A percentile compares a stretch with the other conserved stretches of the same genome.
Conservation (phyloP, 129 eudicot species). For the Helichrysum umbraculigerum region DNA sequence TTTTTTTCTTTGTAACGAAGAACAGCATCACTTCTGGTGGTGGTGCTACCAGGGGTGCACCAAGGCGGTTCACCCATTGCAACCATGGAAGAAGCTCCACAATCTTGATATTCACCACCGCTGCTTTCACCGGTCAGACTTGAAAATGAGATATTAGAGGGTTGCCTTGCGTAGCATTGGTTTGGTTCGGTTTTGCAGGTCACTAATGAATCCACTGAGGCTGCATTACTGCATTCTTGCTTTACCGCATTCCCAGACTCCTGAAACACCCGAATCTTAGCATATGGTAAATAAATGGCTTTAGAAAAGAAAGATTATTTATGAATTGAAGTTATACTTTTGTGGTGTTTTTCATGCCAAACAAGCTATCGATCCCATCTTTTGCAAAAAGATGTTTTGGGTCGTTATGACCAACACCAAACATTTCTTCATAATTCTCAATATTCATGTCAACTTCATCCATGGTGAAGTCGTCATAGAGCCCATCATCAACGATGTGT, state of each 20-base stretch:
- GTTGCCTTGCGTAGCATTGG: slow-evolving; percentile 50
- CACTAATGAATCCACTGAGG: slow-evolving; percentile 76
- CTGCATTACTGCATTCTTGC: slow-evolving; percentile 78
- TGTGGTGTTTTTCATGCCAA: slow-evolving; percentile 46
- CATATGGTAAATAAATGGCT: not conserved
- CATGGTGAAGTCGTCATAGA: slow-evolving; percentile 63
- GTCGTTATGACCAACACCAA: slow-evolving; percentile 66
- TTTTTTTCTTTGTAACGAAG: slow-evolving; percentile 92
- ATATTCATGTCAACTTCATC: slow-evolving; percentile 79
- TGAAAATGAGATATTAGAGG: slow-evolving; percentile 66
- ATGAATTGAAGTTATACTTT: slow-evolving; percentile 22
- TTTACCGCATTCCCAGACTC: slow-evolving; percentile 48
- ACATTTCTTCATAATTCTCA: slow-evolving; percentile 79
- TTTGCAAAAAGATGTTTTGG: slow-evolving; percentile 67
- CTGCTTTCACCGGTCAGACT: slow-evolving; percentile 85
- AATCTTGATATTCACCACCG: slow-evolving; percentile 88
- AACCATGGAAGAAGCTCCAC: slow-evolving; percentile 75
- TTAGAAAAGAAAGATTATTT: not conserved
- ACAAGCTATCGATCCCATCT: slow-evolving; percentile 72
- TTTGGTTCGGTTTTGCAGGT: slow-evolving; percentile 87
- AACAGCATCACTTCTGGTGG: slow-evolving; percentile 71
- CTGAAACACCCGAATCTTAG: slow-evolving; percentile 37
- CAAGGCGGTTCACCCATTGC: slow-evolving; percentile 83
- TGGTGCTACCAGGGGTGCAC: slow-evolving; percentile 57
- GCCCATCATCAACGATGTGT: slow-evolving; percentile 49